phyloP scores from a whole-genome alignment of 228 moss, liverwort and hornwort species.

The Sphagnum fallax region DNA sequence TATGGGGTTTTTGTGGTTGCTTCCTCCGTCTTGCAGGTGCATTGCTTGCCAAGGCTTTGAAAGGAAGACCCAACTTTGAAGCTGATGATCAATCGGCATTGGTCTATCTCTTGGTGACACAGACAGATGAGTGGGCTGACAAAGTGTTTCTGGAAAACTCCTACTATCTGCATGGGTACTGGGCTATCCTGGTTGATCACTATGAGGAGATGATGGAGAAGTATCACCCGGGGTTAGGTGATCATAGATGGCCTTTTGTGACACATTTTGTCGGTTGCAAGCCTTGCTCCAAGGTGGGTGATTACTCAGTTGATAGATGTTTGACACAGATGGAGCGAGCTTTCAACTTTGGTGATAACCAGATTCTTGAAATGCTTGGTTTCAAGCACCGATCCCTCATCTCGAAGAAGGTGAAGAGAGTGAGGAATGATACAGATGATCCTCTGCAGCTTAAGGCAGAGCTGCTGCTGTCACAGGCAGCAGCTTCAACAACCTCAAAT shows the following conservation, averaged over 20 bases:
- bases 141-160: constrained; percentile 29
- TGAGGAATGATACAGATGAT: constrained; percentile 18
- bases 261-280: constrained; percentile 47
- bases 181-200: constrained; percentile 32
- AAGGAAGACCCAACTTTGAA: constrained; percentile 22
- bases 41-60: constrained; percentile 24
- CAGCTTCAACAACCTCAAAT: too few relatives aligned
- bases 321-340: constrained; percentile 37
- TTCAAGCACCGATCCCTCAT: constrained; percentile 31
- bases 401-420: constrained; percentile 20
- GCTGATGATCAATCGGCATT: constrained; percentile 41
- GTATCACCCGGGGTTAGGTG: constrained; percentile 26
- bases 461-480: too few relatives aligned
- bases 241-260: constrained; percentile 37
- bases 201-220: constrained; percentile 26
- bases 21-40: constrained; percentile 10
- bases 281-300: constrained; percentile 26
- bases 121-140: constrained; percentile 18
- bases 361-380: constrained; percentile 23
- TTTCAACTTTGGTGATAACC: constrained; percentile 36
- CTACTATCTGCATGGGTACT: constrained; percentile 35
- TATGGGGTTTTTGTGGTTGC: too few relatives aligned
- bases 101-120: constrained; percentile 25
- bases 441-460: constrained; percentile 8
- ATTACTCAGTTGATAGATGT: constrained; percentile 23